Evolutionary conservation across 192 early-diverging fungal species (phyloP).

Genomic region (Cladochytrium replicatum): DNA sequence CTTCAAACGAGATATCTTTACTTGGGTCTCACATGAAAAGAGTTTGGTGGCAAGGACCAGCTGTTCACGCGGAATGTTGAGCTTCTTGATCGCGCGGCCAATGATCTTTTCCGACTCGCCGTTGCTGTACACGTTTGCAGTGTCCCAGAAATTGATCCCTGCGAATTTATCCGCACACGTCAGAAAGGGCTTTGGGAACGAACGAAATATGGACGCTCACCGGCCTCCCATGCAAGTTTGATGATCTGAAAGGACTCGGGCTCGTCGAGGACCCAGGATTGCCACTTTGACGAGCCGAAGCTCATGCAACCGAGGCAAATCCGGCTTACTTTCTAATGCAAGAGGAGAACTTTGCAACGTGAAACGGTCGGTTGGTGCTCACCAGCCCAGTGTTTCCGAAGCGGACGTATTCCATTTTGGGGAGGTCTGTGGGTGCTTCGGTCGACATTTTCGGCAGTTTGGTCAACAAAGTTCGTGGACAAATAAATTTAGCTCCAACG

Average conservation of each 20-base stretch:
- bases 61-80: slow-evolving; percentile 41
- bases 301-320: slow-evolving; percentile 42
- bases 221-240: slow-evolving; percentile 33
- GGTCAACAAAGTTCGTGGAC: no score
- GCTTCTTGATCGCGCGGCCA: slow-evolving; percentile 39
- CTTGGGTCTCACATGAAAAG: not conserved
- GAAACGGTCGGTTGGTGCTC: no score
- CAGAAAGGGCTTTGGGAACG: slow-evolving; percentile 42
- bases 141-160: slow-evolving; percentile 19
- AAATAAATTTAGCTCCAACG: no score
- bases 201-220: no score
- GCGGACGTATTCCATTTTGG: slow-evolving; percentile 30
- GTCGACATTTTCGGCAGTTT: no score
- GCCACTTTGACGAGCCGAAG: slow-evolving; percentile 19
- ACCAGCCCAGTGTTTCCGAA: slow-evolving; percentile 28
- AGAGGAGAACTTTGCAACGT: no score
- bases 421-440: no score
- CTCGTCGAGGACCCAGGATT: slow-evolving; percentile 10
- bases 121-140: slow-evolving; percentile 48
- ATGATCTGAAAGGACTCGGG: slow-evolving; percentile 31
- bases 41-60: slow-evolving; percentile 51
- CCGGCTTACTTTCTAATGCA: slow-evolving; percentile 32
- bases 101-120: slow-evolving; percentile 44
- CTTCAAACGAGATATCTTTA: slow-evolving; percentile 1
- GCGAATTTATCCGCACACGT: slow-evolving; percentile 11